Conservation (phyloP, 192 early-diverging fungal species). For the Podochytrium sp. region DNA sequence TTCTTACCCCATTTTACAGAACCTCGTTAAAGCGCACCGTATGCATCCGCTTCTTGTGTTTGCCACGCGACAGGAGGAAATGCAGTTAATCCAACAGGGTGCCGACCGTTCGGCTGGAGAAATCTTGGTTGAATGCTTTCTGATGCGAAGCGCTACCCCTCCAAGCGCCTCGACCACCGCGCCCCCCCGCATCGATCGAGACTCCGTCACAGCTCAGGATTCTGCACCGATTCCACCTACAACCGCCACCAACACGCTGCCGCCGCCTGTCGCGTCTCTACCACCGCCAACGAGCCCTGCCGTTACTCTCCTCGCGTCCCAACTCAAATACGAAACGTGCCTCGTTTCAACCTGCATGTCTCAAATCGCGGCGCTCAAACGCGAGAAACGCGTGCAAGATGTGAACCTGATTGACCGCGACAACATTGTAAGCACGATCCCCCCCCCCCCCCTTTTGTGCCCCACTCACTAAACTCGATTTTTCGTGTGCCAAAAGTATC, state of each 20-base stretch:
- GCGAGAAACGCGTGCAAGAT: neutral
- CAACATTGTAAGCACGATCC: slow-evolving; percentile 14
- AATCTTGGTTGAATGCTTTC: slow-evolving; percentile 9
- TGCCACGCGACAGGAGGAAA: neutral
- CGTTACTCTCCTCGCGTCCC: neutral
- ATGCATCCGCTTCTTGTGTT: slow-evolving; percentile 18
- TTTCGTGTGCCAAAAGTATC: slow-evolving; percentile 5
- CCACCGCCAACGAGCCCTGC: too few relatives aligned
- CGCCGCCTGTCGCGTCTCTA: too few relatives aligned
- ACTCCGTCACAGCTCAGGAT: too few relatives aligned
- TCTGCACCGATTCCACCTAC: too few relatives aligned
- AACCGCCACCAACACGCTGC: too few relatives aligned
- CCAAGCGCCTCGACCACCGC: neutral
- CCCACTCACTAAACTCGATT: too few relatives aligned
- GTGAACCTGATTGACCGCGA: slow-evolving; percentile 17
- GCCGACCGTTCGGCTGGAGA: neutral
- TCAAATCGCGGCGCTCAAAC: slow-evolving; percentile 1
- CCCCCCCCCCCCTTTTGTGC: neutral
- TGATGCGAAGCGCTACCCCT: slow-evolving; percentile 6
- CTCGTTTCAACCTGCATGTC: neutral
- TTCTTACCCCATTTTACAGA: neutral
- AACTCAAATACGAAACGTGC: slow-evolving; percentile 20
- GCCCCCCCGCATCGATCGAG: too few relatives aligned
- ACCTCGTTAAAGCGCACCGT: slow-evolving; percentile 24
- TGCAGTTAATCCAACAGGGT: neutral